Conservation (phyloP, 2,329 filamentous ascomycete species). For the Trichoderma atroviride region DNA sequence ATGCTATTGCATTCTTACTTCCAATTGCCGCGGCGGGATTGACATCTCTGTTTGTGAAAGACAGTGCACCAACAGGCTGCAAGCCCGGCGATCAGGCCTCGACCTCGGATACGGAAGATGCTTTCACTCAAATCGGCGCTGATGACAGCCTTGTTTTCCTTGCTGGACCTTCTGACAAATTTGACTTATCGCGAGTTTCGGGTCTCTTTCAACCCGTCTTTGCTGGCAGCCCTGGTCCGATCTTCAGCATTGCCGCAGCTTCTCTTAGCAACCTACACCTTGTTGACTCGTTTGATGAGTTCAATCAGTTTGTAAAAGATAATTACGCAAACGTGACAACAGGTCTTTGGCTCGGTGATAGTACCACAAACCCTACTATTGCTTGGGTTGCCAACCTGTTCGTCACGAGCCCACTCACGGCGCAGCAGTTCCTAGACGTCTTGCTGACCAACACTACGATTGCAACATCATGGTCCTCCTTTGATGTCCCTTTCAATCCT, state of each 20-base stretch:
- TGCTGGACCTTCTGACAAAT: slow-evolving; percentile 41
- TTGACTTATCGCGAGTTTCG: slow-evolving; percentile 39
- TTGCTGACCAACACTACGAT: slow-evolving; percentile 70
- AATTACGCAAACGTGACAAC: slow-evolving; percentile 71
- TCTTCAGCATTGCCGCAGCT: not conserved
- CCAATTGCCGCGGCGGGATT: slow-evolving; percentile 79
- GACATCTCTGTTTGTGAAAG: slow-evolving; percentile 73
- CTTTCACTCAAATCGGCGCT: slow-evolving; percentile 43
- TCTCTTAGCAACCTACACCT: slow-evolving; percentile 46
- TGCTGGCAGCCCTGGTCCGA: slow-evolving; percentile 31
- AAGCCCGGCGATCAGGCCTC: slow-evolving; percentile 52
- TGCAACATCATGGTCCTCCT: slow-evolving; percentile 70
- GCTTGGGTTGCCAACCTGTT: slow-evolving; percentile 69
- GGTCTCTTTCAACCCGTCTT: slow-evolving; percentile 48
- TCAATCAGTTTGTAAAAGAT: slow-evolving; percentile 64
- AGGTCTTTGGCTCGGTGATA: slow-evolving; percentile 74
- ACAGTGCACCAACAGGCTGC: slow-evolving; percentile 56
- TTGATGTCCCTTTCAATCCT: slow-evolving; percentile 73
- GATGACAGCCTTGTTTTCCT: slow-evolving; percentile 35
- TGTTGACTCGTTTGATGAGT: slow-evolving; percentile 67
- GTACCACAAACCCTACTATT: slow-evolving; percentile 62
- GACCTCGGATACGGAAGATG: slow-evolving; percentile 43
- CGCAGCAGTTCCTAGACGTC: slow-evolving; percentile 68
- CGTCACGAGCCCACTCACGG: slow-evolving; percentile 60
- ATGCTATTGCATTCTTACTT: slow-evolving; percentile 72